Evolutionary conservation across 169 alveolate species (phyloP).

Genomic region (Plasmodium malariae): DNA sequence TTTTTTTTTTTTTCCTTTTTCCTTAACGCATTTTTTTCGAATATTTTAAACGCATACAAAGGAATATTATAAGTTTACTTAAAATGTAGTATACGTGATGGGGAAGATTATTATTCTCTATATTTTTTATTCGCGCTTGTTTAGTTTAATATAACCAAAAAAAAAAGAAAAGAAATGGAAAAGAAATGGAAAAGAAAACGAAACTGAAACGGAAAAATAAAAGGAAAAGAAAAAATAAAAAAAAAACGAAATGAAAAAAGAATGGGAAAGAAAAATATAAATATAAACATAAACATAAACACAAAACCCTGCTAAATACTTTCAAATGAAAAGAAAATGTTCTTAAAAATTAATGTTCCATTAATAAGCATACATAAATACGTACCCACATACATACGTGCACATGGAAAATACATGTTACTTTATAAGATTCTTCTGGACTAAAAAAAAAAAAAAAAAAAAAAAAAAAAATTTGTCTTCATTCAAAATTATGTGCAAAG

Average conservation of each 20-base stretch:
- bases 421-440: background rate
- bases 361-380: background rate
- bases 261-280: too few species aligned
- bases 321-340: conserved; percentile 1
- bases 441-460: background rate
- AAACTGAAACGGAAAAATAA: too few species aligned
- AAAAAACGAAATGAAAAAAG: too few species aligned
- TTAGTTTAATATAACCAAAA: conserved; percentile 46
- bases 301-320: too few species aligned
- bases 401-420: background rate
- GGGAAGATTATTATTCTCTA: background rate
- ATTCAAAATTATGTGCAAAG: background rate
- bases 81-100: background rate
- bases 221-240: conserved; percentile 1
- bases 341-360: background rate
- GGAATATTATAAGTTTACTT: background rate
- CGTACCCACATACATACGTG: conserved; percentile 8
- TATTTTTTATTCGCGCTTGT: background rate
- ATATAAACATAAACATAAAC: too few species aligned
- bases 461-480: too few species aligned
- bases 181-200: conserved; percentile 10
- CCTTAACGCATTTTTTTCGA: background rate
- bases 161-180: conserved; percentile 5
- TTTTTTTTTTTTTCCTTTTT: conserved; percentile 11
- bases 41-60: background rate